Evolutionary conservation across 2,329 filamentous ascomycete species (phyloP), one percentile per base, ranked within the genome.

Genomic region (Fusarium miscanthi): DNA sequence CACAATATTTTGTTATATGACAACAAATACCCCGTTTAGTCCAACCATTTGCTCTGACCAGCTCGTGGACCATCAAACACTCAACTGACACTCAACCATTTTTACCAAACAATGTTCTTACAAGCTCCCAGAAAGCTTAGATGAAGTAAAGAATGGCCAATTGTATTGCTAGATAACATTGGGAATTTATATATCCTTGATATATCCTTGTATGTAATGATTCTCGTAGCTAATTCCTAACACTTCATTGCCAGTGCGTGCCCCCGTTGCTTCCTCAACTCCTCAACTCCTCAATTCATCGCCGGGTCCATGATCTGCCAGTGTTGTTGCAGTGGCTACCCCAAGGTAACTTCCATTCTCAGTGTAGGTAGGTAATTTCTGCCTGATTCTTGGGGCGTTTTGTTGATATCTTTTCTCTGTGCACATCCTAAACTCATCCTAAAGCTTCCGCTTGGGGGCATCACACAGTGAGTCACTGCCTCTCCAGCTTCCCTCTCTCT

Each of bases 401-500:
- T 72, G 66, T 68, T 72, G 23, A 38, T 27, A 27, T 71, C 30
- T 13, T 54, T 49, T 33, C 43, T 19, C 16, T 4, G 33, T 59
- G 42, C 60, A 38, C 57, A 16, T 46, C 35, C 27, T 41, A 42
- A 71, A 37, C 25, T 31, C 37, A 37, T 41, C 40, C 17, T 51
- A 56, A 38, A 30, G 25, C n/a, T 33, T 10, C 13, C 9, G 16
- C 16, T 38, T 37, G 27, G 25, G 45, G 16, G 31, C 51, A 46
- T 27, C 4, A 35, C 45, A 72, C 64, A 56, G 63, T 75, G 74
- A 75, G 62, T 76, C 64, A 74, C 63, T 48, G 25, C 11, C 59
- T 19, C 25, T 31, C 23, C 25, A 17, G 27, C n/a, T n/a, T 38
- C 40, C 40, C 48, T 35, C 8, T 8, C 12, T 51, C n/a, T 45